Conservation (phyloP, 2,329 filamentous ascomycete species). For the Keithomyces neogunnii region DNA sequence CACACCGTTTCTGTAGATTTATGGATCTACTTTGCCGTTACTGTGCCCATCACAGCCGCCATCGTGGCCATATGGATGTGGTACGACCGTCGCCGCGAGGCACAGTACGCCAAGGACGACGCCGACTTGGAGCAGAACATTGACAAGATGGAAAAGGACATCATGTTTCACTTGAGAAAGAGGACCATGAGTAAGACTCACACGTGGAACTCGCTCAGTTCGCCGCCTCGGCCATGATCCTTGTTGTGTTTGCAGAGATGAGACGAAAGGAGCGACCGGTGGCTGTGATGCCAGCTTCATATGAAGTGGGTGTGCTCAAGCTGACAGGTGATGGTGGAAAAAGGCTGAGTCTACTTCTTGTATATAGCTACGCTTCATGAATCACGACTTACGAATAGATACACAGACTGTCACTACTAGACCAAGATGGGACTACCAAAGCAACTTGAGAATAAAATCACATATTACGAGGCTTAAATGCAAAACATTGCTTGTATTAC, state of each 20-base stretch:
- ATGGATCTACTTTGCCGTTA: constrained; percentile 57
- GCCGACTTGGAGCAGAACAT: constrained; percentile 45
- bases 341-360: background rate
- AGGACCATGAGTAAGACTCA: constrained; percentile 47
- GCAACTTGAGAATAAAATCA: background rate
- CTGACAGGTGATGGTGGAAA: background rate
- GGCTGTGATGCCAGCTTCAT: too few relatives aligned
- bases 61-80: constrained; percentile 49
- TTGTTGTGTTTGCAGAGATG: background rate
- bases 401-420: background rate
- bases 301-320: too few relatives aligned
- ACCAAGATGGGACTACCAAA: background rate
- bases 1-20: constrained; percentile 40
- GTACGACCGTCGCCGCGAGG: constrained; percentile 43
- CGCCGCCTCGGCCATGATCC: constrained; percentile 15
- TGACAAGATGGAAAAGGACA: constrained; percentile 47
- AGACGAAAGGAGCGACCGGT: background rate
- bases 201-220: constrained; percentile 39
- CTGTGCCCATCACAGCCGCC: constrained; percentile 45
- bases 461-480: background rate
- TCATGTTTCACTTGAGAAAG: constrained; percentile 47
- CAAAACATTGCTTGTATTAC: background rate
- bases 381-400: constrained; percentile 5
- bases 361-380: background rate
- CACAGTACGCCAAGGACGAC: constrained; percentile 39